Conservation (phyloP, 2,329 filamentous ascomycete genomes). For the Coniochaeta pulveracea region DNA sequence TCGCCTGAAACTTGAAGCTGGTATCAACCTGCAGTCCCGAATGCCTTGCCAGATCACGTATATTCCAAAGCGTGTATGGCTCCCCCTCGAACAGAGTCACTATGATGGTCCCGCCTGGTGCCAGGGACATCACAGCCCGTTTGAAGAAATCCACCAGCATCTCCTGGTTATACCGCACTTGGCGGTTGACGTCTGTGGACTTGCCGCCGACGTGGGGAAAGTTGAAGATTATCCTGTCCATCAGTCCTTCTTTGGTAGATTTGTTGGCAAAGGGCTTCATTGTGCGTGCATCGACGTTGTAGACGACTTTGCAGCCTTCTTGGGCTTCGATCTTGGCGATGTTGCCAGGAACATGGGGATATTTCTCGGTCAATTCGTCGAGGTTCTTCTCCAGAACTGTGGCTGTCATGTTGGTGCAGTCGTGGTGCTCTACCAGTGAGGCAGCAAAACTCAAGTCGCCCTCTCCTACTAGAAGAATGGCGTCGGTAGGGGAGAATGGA, state of each 20-base stretch:
- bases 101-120: constrained; percentile 51
- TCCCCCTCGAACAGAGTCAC: constrained; percentile 88
- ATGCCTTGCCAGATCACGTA: constrained; percentile 76
- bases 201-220: constrained; percentile 94
- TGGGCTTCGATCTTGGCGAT: constrained; percentile 38
- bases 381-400: constrained; percentile 53
- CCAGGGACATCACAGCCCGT: constrained; percentile 37
- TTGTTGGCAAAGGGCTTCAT: constrained; percentile 35
- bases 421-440: constrained; percentile 54
- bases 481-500: constrained; percentile 54
- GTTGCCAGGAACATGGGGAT: constrained; percentile 56
- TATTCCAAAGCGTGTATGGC: constrained; percentile 93
- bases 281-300: constrained; percentile 57
- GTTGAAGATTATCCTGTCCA: constrained; percentile 84
- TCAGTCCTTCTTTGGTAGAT: constrained; percentile 22
- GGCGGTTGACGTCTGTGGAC: constrained; percentile 84
- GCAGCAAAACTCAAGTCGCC: constrained; percentile 71
- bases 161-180: constrained; percentile 85
- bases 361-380: constrained; percentile 55
- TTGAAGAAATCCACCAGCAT: constrained; percentile 60
- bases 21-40: constrained; percentile 56
- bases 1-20: constrained; percentile 58
- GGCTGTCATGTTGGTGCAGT: constrained; percentile 54
- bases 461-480: constrained; percentile 68
- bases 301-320: constrained; percentile 34